Percentiles rank a stretch among this genome's conserved stretches.
Evolutionary conservation across 805 yeast species (phyloP).

Genomic region (Candida morakotiae): DNA sequence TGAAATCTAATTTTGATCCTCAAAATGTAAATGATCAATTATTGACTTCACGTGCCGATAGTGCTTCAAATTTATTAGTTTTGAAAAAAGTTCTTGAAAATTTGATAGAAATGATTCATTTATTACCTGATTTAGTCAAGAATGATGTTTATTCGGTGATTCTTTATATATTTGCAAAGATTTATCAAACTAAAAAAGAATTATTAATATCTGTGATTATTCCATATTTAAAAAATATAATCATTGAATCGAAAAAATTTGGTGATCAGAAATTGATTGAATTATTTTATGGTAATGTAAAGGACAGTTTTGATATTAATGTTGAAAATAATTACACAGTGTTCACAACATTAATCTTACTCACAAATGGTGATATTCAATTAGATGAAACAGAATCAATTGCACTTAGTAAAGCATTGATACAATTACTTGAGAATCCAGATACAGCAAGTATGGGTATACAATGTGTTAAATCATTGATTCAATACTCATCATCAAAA

Average conservation of each 20-base stretch:
- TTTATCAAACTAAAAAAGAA: slow-evolving; percentile 44
- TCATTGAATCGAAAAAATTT: slow-evolving; percentile 20
- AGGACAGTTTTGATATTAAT: slow-evolving; percentile 15
- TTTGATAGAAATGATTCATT: slow-evolving; percentile 57
- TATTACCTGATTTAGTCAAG: slow-evolving; percentile 65
- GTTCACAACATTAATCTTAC: slow-evolving; percentile 30
- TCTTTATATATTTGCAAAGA: slow-evolving; percentile 55
- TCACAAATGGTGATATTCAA: slow-evolving; percentile 31
- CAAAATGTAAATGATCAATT: slow-evolving; percentile 21
- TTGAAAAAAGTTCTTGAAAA: slow-evolving; percentile 48
- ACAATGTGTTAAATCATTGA: slow-evolving; percentile 61
- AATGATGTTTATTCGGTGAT: slow-evolving; percentile 70
- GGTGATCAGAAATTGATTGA: slow-evolving; percentile 17
- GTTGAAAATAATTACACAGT: slow-evolving; percentile 20
- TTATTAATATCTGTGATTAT: slow-evolving; percentile 46
- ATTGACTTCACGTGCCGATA: slow-evolving; percentile 24
- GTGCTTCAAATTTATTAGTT: slow-evolving; percentile 36
- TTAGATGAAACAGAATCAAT: slow-evolving; percentile 21
- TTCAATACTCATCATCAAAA: slow-evolving; percentile 27
- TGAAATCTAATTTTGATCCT: slow-evolving; percentile 43
- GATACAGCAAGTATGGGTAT: slow-evolving; percentile 27
- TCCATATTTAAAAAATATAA: slow-evolving; percentile 34
- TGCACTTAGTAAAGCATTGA: slow-evolving; percentile 18
- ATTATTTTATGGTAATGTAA: slow-evolving; percentile 24
- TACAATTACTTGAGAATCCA: slow-evolving; percentile 17